Conservation (phyloP, 2,329 filamentous ascomycete genomes). For the Kalmusia sp. region DNA sequence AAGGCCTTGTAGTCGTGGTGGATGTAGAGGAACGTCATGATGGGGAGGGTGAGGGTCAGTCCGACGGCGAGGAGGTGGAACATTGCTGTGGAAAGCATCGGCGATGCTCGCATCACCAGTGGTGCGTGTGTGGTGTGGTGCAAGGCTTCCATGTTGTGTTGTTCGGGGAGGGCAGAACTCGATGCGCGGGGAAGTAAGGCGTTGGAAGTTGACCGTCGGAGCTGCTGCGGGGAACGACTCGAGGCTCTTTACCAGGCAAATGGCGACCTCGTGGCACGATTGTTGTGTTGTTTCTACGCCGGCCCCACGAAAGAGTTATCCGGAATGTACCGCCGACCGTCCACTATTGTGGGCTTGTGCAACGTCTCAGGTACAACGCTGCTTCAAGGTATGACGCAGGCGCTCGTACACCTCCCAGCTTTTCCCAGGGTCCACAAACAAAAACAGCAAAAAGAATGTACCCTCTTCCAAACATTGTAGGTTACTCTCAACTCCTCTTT, state of each 20-base stretch:
- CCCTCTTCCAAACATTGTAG: too few relatives aligned
- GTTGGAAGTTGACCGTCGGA: background rate
- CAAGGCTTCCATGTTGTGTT: background rate
- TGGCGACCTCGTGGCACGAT: background rate
- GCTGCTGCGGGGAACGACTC: background rate
- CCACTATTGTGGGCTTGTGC: background rate
- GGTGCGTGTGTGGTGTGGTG: background rate
- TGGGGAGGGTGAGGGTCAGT: constrained; percentile 33
- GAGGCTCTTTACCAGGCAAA: background rate
- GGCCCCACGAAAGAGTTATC: background rate
- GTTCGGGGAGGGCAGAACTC: background rate
- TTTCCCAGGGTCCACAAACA: too few relatives aligned
- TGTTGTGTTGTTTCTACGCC: background rate
- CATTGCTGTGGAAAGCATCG: background rate
- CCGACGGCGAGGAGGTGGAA: constrained; percentile 25
- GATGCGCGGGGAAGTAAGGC: too few relatives aligned
- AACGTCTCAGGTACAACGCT: too few relatives aligned
- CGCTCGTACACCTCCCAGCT: too few relatives aligned
- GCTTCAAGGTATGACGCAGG: too few relatives aligned
- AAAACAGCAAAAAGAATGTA: too few relatives aligned
- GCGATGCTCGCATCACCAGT: constrained; percentile 8
- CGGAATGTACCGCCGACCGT: background rate
- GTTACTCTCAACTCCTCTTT: too few relatives aligned
- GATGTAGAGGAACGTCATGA: constrained; percentile 50
- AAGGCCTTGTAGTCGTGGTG: constrained; percentile 79